Evolutionary conservation across 768 basidiomycete genomes (phyloP).

Genomic region (Boletus subcaerulescens): DNA sequence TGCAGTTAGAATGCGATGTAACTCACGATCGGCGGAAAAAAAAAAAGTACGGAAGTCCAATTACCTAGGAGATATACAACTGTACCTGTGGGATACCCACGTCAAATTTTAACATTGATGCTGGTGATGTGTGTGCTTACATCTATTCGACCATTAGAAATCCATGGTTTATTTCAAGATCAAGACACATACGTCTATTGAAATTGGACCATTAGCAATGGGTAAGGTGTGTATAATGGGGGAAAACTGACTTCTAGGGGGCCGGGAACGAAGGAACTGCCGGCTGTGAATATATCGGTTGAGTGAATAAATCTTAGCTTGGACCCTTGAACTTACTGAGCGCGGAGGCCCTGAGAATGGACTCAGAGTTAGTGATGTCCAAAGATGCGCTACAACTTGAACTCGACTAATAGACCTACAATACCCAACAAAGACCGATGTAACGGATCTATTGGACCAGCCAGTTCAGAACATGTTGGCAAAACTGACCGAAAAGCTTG

Average conservation of each 20-base stretch:
- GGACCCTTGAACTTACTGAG: neutral
- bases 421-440: neutral
- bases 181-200: neutral
- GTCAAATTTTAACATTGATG: neutral
- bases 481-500: neutral
- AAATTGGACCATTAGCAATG: neutral
- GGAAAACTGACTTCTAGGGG: no score
- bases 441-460: neutral
- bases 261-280: neutral
- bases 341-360: neutral
- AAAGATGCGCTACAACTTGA: neutral
- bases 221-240: no score
- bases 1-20: neutral
- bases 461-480: neutral
- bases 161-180: neutral
- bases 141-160: neutral
- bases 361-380: neutral
- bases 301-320: neutral
- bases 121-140: neutral
- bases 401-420: neutral
- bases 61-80: fast-evolving
- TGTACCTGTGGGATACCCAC: neutral
- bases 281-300: fast-evolving
- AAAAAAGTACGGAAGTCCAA: neutral
- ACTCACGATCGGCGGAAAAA: neutral